Base-by-base conservation (phyloP, 176 grass and related monocot species). In the Juncus inflexus region DNA sequence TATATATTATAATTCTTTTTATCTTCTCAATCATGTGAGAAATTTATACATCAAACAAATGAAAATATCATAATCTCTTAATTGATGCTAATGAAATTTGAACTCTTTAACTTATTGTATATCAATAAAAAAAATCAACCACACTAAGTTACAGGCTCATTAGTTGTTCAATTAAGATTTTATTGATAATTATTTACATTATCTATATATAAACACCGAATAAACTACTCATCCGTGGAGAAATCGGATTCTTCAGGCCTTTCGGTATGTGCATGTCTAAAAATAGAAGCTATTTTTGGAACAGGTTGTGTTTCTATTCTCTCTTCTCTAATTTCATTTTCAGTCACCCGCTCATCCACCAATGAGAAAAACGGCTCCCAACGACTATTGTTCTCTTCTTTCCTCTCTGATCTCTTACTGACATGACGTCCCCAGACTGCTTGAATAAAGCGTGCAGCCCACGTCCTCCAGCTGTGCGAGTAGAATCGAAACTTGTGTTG, bases 401-500 rank as follows among this genome's bases (percentile, higher is more conserved):
- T 59, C 68, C 14, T 40, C 37, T 52, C 50, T 43, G 61, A 40
- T 52, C 37, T 75, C 41, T 75, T 81, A 4, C 63, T 82, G 3
- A 12, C 35, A 52, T 59, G 40, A 47, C 70, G 37, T 9, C 49
- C 35, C 75, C 71, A 77, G 62, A 71, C 72, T 3, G 61, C 68
- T 41, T 90, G 82, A 51, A 86, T 82, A 61, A 70, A 72, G 42
- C 57, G 56, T 2, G 70, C 71, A 10, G 82, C 78, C 78, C 82
- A 90, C 49, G 50, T 70, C 64, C 72, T 76, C 86, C 75, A 86
- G 3, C 79, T 65, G 66, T 79, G 41, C 2, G 79, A 90, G 12
- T 65, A 63, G 79, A 68, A 79, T 40, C 65, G 57, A 19, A 85
- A 63, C 15, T 67, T 64, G 75, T 73, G 65, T 75, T 85, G 75